Evolutionary conservation across 345 rosid genomes (phyloP).

Genomic region (Euphorbia lathyris): DNA sequence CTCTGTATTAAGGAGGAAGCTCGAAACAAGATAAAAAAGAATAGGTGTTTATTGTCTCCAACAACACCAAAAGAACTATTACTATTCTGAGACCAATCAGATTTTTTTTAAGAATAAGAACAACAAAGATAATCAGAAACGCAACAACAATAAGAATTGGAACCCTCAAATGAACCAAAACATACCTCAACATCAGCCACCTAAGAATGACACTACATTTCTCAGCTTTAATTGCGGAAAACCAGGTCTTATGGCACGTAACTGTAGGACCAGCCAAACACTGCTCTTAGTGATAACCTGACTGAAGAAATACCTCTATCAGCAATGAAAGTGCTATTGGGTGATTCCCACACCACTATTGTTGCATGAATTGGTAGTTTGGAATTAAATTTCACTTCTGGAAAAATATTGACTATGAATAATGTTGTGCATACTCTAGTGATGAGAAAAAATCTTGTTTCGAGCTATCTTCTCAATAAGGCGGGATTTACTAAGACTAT

Average conservation of each 20-base stretch:
- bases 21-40: not conserved
- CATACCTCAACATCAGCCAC: too few relatives aligned
- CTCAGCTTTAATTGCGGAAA: not conserved
- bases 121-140: not conserved
- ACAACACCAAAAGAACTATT: too few relatives aligned
- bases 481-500: not conserved
- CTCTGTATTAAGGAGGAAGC: not conserved
- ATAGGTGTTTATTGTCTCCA: not conserved
- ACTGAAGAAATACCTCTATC: too few relatives aligned
- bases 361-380: not conserved
- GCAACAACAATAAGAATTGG: not conserved
- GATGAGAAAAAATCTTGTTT: conserved; percentile 11
- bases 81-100: not conserved
- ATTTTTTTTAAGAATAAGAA: too few relatives aligned
- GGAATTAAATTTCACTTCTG: not conserved
- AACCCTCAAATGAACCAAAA: too few relatives aligned
- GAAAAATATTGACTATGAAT: not conserved
- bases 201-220: not conserved
- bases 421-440: not conserved
- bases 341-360: too few relatives aligned
- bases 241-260: not conserved
- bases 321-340: not conserved
- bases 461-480: conserved; percentile 7
- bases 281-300: too few relatives aligned
- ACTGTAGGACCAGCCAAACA: not conserved